A percentile compares a stretch with the other conserved stretches of the same genome.
Conservation (phyloP, 768 basidiomycete species). For the Pholiota conissans region DNA sequence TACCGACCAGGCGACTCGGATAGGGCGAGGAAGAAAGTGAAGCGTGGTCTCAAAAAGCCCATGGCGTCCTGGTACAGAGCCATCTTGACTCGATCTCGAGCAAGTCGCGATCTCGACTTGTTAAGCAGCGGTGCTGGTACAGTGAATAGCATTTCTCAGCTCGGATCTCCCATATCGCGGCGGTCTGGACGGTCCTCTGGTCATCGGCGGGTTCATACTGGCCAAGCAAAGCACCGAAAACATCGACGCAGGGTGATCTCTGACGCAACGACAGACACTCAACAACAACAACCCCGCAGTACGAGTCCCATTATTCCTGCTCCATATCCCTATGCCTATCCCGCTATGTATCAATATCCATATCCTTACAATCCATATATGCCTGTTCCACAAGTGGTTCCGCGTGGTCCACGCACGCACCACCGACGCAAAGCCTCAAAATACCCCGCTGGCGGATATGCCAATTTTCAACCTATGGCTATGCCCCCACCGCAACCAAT, state of each 20-base stretch:
- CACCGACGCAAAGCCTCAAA: slow-evolving; percentile 12
- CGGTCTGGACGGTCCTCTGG: slow-evolving; percentile 17
- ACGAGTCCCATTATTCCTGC: slow-evolving; percentile 21
- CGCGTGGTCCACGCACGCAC: slow-evolving; percentile 19
- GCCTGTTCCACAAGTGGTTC: slow-evolving; percentile 11
- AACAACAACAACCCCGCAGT: slow-evolving; percentile 13
- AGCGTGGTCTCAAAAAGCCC: slow-evolving; percentile 20
- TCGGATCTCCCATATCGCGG: slow-evolving; percentile 18
- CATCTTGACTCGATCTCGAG: slow-evolving; percentile 21
- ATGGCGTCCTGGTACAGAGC: slow-evolving; percentile 27
- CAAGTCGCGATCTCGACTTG: slow-evolving; percentile 19
- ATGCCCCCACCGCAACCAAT: slow-evolving; percentile 18
- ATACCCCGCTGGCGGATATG: slow-evolving; percentile 16
- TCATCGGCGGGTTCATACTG: slow-evolving; percentile 10
- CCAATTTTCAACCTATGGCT: slow-evolving; percentile 24
- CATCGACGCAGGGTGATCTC: slow-evolving; percentile 18
- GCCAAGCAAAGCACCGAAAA: slow-evolving; percentile 9
- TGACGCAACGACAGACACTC: slow-evolving; percentile 13
- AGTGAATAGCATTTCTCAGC: slow-evolving; percentile 16
- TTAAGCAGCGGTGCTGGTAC: slow-evolving; percentile 18
- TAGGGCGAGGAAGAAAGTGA: slow-evolving; percentile 23
- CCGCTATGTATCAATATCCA: slow-evolving; percentile 10
- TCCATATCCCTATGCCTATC: slow-evolving; percentile 15
- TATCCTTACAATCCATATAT: slow-evolving; percentile 14
- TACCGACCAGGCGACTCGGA: slow-evolving; percentile 39